Conservation (phyloP, 179 eudicot species). For the Beta lomatogona region DNA sequence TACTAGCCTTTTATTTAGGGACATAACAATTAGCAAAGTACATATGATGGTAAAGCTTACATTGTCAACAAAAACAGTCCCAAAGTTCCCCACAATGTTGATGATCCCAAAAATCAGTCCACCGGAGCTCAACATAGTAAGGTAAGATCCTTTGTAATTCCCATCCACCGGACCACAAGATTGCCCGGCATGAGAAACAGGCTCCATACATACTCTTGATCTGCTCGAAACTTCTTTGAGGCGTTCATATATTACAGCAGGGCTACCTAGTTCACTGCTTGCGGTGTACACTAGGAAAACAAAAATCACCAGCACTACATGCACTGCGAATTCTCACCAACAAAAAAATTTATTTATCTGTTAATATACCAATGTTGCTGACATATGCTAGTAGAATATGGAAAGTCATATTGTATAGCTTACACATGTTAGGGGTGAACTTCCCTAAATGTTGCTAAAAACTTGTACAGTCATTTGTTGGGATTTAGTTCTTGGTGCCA, state of each 20-base stretch:
- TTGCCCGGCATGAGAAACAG: slow-evolving; percentile 71
- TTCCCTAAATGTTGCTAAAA: neutral
- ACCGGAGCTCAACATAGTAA: slow-evolving; percentile 92
- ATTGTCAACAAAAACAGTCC: slow-evolving; percentile 93
- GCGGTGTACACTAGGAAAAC: slow-evolving; percentile 87
- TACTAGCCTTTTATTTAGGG: neutral
- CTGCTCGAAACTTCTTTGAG: slow-evolving; percentile 72
- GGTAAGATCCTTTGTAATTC: slow-evolving; percentile 79
- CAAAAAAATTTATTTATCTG: neutral
- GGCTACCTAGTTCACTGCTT: slow-evolving; percentile 90
- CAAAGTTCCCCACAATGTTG: slow-evolving; percentile 90
- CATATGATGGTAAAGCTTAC: slow-evolving; percentile 38
- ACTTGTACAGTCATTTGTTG: neutral
- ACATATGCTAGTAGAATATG: neutral
- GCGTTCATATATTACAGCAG: slow-evolving; percentile 63
- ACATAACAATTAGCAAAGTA: neutral
- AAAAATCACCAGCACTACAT: slow-evolving; percentile 80
- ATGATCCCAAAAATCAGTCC: slow-evolving; percentile 90
- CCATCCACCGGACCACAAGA: slow-evolving; percentile 91
- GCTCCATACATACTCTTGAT: slow-evolving; percentile 73
- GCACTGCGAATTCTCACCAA: slow-evolving; percentile 50
- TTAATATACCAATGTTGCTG: neutral
- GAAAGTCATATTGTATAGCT: too few relatives aligned
- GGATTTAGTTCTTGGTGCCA: neutral
- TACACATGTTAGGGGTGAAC: neutral